Base-by-base conservation (phyloP, 2,329 filamentous ascomycete genomes). In the Colletotrichum paranaense region DNA sequence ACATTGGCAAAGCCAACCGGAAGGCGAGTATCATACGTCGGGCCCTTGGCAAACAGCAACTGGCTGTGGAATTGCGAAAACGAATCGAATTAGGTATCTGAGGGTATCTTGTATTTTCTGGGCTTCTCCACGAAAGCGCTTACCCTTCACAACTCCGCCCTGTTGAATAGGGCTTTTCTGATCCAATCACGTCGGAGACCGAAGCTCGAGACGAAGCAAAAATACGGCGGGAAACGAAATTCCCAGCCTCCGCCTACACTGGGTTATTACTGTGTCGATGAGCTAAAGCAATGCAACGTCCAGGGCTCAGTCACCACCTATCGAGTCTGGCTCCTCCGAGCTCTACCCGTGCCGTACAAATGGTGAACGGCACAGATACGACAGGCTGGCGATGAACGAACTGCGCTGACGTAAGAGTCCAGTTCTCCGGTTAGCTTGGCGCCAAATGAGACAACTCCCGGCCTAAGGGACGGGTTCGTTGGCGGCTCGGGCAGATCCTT, bases 41-140 rank as follows among this genome's bases (percentile, higher is more conserved):
- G 14, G 24, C 14, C 16, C n/a, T 42, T 32, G 5, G 24, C 5
- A 30, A 24, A 63, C 42, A 22, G 32, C 22, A n/a, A 14, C 16
- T 32, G n/a, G 26, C 22, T 52, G 49, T 38, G 9, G 22, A 38
- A 42, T 30, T 38, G 52, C 19, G 35, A n/a, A 22, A 38, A 58
- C 30, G 58, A 49, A 55, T 32, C 59, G 63, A 53, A 72, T 32
- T 32, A 32, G 30, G 30, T 46, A 42, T 4, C 14, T 55, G 52
- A 68, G 59, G 53, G 42, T 46, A 35, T 59, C 42, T 49, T 63
- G 30, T 32, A 32, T 38, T 14, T 38, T 14, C 35, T 14, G 35
- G 42, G 42, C 32, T 57, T 19, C 53, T 72, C 59, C 58, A 16
- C n/a, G 38, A 59, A 68, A 32, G 53, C 65, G 65, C n/a, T 42